Evolutionary conservation across 768 basidiomycete species (phyloP).

Genomic region (Boletus rubescentipes): DNA sequence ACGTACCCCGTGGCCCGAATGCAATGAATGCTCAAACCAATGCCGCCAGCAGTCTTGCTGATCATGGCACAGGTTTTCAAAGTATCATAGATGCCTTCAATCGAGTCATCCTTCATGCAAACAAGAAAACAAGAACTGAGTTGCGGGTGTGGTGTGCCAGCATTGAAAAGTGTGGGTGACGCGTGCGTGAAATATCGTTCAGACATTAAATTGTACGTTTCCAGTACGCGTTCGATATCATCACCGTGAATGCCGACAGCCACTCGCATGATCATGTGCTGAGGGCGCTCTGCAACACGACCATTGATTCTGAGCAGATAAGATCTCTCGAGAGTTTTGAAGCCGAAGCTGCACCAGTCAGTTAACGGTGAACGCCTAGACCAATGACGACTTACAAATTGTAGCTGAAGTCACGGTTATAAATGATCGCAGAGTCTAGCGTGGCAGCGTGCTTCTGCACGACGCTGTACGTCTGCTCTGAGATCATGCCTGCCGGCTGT

Average conservation of each 20-base stretch:
- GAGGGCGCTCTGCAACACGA: constrained; percentile 94
- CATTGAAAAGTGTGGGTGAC: constrained; percentile 97
- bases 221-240: constrained; percentile 84
- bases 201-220: constrained; percentile 96
- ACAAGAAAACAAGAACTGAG: constrained; percentile 97
- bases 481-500: constrained; percentile 85
- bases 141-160: constrained; percentile 94
- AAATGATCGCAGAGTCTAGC: constrained; percentile 94
- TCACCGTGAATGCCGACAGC: constrained; percentile 94
- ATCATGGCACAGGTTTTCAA: constrained; percentile 99
- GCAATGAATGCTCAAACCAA: constrained; percentile 93
- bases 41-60: constrained; percentile 98
- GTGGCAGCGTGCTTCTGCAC: constrained; percentile 78
- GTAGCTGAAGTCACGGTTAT: constrained; percentile 97
- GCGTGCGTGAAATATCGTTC: constrained; percentile 99
- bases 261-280: constrained; percentile 99
- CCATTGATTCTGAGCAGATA: constrained; percentile 95
- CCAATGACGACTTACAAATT: constrained; percentile 64
- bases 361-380: not conserved
- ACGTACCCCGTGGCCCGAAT: constrained; percentile 92
- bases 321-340: constrained; percentile 98
- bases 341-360: constrained; percentile 73
- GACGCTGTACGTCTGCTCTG: constrained; percentile 78
- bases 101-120: constrained; percentile 97
- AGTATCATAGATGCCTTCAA: constrained; percentile 99